Evolutionary conservation across 495 filamentous ascomycete genomes (phyloP).

Genomic region (Cenococcum geophilum): DNA sequence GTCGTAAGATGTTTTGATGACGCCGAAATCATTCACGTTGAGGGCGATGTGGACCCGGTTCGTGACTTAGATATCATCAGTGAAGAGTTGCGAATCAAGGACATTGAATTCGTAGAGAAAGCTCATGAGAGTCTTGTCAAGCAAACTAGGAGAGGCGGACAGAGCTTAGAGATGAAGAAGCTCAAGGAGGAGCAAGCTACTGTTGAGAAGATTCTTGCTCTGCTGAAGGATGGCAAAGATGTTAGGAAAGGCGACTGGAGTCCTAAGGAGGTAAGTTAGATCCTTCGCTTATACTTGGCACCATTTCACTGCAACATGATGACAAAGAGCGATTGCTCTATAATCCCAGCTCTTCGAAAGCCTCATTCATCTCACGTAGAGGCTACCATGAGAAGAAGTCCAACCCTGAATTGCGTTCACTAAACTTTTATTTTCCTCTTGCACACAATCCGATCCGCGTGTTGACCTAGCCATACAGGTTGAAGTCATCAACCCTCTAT

Average conservation of each 20-base stretch:
- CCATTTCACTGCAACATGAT: constrained; percentile 61
- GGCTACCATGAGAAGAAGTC: constrained; percentile 74
- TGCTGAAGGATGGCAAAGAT: constrained; percentile 81
- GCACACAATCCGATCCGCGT: constrained; percentile 9
- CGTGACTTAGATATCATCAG: constrained; percentile 94
- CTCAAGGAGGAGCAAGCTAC: constrained; percentile 89
- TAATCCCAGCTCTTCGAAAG: constrained; percentile 99
- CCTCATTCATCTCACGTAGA: constrained; percentile 63
- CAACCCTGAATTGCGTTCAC: constrained; percentile 45
- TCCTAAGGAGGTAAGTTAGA: constrained; percentile 83
- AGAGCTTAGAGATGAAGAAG: constrained; percentile 98
- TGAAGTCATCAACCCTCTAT: constrained; percentile 93
- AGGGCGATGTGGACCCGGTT: constrained; percentile 93
- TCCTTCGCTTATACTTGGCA: constrained; percentile 21
- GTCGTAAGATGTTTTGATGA: constrained; percentile 99
- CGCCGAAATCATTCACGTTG: constrained; percentile 98
- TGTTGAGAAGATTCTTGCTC: constrained; percentile 77
- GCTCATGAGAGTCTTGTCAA: constrained; percentile 82
- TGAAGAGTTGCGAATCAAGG: constrained; percentile 94
- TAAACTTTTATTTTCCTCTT: background rate
- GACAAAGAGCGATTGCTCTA: constrained; percentile 94
- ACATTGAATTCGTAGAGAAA: constrained; percentile 98
- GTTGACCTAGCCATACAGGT: constrained; percentile 50
- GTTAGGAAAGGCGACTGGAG: constrained; percentile 83
- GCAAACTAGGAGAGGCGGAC: constrained; percentile 87